These are phyloP conservation scores for Ceratocystis papillata DNA, from an alignment of 2,329 filamentous ascomycete genomes.

Conservation along the genomic window DNA sequence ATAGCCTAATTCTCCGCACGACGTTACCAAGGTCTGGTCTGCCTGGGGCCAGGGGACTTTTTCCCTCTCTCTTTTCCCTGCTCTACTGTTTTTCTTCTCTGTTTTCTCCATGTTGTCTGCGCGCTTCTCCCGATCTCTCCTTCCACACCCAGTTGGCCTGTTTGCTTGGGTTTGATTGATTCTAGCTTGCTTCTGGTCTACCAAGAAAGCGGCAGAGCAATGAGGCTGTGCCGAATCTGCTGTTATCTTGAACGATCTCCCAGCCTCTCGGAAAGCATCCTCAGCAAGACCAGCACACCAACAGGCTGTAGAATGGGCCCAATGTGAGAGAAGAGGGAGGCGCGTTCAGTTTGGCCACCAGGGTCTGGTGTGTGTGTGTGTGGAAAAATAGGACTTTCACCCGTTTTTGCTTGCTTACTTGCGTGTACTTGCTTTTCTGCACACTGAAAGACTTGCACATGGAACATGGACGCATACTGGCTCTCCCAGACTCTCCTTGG, in stretches of 20 bases:
- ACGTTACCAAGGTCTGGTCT: neutral
- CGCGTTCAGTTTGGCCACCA: neutral
- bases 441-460: neutral
- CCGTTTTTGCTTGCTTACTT: neutral
- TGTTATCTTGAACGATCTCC: constrained; percentile 2
- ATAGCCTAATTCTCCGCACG: constrained; percentile 12
- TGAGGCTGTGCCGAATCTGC: neutral
- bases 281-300: neutral
- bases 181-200: neutral
- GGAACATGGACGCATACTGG: constrained; percentile 1
- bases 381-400: neutral
- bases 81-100: neutral
- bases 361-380: neutral
- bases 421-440: neutral
- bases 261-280: neutral
- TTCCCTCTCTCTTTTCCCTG: neutral
- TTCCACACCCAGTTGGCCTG: neutral
- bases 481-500: neutral
- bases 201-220: neutral
- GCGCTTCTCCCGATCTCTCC: neutral
- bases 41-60: neutral
- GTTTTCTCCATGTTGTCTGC: neutral
- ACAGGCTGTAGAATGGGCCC: too few species aligned
- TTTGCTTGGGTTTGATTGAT: neutral
- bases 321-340: too few species aligned